phyloP scores from a whole-genome alignment of 139 green algal genomes.

The Diplosphaera chodatii region DNA sequence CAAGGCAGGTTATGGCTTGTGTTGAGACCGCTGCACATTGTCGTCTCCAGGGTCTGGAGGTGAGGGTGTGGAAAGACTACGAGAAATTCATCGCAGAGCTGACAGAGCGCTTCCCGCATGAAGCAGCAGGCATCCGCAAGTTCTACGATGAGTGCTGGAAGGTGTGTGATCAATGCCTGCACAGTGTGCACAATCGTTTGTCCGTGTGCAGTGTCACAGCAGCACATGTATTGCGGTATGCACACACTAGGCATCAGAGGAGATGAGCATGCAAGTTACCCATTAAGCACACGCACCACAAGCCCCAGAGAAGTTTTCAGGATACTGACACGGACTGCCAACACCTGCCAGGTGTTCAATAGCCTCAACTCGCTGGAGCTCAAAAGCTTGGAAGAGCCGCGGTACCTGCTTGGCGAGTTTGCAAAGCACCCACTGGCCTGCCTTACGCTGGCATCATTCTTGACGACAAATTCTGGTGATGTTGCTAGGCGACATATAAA shows the following conservation, averaged over 20 bases:
- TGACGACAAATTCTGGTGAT: constrained; percentile 81
- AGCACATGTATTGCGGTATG: too few species aligned
- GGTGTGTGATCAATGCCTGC: constrained; percentile 38
- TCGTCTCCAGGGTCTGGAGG: constrained; percentile 65
- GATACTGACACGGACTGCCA: too few species aligned
- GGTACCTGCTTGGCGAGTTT: constrained; percentile 82
- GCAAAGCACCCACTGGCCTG: constrained; percentile 64
- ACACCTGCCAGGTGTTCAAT: constrained; percentile 80
- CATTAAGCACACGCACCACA: too few species aligned
- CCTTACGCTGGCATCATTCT: constrained; percentile 73
- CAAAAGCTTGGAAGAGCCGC: constrained; percentile 88
- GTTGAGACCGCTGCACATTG: too few species aligned
- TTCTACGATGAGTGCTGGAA: constrained; percentile 95
- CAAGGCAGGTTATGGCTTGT: too few species aligned
- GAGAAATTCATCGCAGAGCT: constrained; percentile 87
- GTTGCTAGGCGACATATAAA: constrained; percentile 81
- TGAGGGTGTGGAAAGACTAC: constrained; percentile 84
- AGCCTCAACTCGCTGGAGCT: constrained; percentile 85
- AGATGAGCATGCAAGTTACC: too few species aligned
- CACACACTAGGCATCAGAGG: too few species aligned
- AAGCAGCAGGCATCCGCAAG: constrained; percentile 69
- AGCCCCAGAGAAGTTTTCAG: too few species aligned
- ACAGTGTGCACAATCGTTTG: too few species aligned
- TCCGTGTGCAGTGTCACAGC: too few species aligned
- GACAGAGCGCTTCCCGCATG: constrained; percentile 71